A percentile compares a stretch with the other conserved stretches of the same genome.
Evolutionary conservation across 345 rosid genomes (phyloP).

Genomic region (Luvunga scandens): DNA sequence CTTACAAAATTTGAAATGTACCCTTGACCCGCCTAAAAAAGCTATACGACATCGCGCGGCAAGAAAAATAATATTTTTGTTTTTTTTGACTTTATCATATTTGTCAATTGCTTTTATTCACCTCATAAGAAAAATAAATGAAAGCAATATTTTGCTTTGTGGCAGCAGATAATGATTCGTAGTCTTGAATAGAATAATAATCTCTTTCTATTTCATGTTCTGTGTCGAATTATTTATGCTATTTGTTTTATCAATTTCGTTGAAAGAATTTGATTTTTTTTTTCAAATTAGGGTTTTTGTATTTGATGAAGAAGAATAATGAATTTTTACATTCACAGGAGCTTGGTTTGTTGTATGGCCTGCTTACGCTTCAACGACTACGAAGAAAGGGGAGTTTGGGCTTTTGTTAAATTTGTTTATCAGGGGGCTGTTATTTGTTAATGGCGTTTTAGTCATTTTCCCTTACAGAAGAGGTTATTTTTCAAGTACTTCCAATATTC

Average conservation of each 20-base stretch:
- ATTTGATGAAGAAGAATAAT: neutral
- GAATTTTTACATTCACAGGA: neutral
- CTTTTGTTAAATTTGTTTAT: too few relatives aligned
- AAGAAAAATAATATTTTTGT: neutral
- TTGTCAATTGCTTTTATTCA: neutral
- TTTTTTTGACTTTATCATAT: neutral
- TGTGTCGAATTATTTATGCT: neutral
- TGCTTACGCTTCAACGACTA: neutral
- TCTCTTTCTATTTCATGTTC: neutral
- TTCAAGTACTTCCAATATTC: neutral
- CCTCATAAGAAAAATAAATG: neutral
- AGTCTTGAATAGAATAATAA: neutral
- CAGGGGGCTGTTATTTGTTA: neutral
- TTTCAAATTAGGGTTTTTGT: neutral
- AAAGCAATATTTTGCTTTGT: neutral
- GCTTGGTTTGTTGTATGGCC: neutral
- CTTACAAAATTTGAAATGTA: neutral
- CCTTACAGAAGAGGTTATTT: neutral
- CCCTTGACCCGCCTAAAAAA: neutral
- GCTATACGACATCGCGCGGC: neutral
- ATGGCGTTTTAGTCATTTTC: neutral
- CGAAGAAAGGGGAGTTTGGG: neutral
- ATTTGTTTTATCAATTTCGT: neutral
- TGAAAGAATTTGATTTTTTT: neutral
- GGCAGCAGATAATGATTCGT: neutral